Evolutionary conservation across 2,329 filamentous ascomycete species (phyloP).

Genomic region (Hirsutella rhossiliensis): DNA sequence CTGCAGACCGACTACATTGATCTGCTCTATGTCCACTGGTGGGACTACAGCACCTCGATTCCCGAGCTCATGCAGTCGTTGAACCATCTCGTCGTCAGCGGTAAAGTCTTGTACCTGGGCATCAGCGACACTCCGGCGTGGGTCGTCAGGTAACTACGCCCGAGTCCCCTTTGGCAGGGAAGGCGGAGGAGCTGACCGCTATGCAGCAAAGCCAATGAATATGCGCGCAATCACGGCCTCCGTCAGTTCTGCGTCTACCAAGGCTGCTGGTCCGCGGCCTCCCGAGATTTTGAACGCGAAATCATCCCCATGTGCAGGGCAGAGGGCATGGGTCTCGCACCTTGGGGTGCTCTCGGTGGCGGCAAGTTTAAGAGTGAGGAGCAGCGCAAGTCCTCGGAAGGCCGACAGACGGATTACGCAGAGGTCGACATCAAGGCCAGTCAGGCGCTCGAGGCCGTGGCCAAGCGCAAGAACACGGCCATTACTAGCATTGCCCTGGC

Average conservation of each 20-base stretch:
- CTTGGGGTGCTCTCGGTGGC: slow-evolving; percentile 45
- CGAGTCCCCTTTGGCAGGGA: background rate
- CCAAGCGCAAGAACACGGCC: slow-evolving; percentile 26
- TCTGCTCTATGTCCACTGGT: slow-evolving; percentile 52
- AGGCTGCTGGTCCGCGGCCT: slow-evolving; percentile 26
- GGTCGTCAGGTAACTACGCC: slow-evolving; percentile 36
- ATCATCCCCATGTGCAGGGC: slow-evolving; percentile 30
- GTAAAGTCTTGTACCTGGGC: slow-evolving; percentile 55
- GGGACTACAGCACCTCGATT: slow-evolving; percentile 56
- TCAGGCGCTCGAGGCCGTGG: slow-evolving; percentile 36
- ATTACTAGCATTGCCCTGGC: slow-evolving; percentile 49
- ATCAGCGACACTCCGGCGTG: slow-evolving; percentile 59
- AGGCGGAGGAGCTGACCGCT: background rate
- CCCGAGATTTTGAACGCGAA: slow-evolving; percentile 28
- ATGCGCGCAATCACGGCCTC: slow-evolving; percentile 59
- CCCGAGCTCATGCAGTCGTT: slow-evolving; percentile 58
- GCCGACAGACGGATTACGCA: slow-evolving; percentile 26
- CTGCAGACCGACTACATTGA: slow-evolving; percentile 60
- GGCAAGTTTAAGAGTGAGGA: slow-evolving; percentile 31
- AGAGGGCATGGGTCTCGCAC: slow-evolving; percentile 39
- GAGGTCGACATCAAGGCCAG: slow-evolving; percentile 41
- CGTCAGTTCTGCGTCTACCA: slow-evolving; percentile 49
- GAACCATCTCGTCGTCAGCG: slow-evolving; percentile 44
- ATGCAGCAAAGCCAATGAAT: slow-evolving; percentile 47
- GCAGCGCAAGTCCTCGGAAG: slow-evolving; percentile 20